Percentiles rank a stretch among this genome's conserved stretches.
phyloP scores from a whole-genome alignment of 768 basidiomycete species.

The Xerocomellus intermedius region DNA sequence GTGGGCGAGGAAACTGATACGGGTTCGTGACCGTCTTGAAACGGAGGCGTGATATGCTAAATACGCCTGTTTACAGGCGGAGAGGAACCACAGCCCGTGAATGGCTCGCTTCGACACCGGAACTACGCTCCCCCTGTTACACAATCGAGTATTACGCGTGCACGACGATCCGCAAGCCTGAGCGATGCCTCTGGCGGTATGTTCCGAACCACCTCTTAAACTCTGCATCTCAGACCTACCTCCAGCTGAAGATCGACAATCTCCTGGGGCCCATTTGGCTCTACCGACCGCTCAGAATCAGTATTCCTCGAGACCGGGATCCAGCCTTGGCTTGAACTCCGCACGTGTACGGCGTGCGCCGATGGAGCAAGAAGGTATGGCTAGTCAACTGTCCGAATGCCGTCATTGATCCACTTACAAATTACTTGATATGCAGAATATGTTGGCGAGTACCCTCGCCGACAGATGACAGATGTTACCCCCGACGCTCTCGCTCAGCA shows the following conservation, averaged over 20 bases:
- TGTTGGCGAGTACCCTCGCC: conserved; percentile 24
- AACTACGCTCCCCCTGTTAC: conserved; percentile 24
- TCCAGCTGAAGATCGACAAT: conserved; percentile 29
- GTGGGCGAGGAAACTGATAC: conserved; percentile 40
- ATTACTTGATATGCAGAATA: conserved; percentile 21
- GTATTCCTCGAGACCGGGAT: conserved; percentile 40
- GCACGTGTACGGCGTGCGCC: conserved; percentile 41
- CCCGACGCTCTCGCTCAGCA: conserved; percentile 24
- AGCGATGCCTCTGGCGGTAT: conserved; percentile 52
- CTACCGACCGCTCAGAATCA: conserved; percentile 21
- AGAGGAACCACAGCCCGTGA: conserved; percentile 28
- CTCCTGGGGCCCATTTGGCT: conserved; percentile 19
- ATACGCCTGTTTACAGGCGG: conserved; percentile 28
- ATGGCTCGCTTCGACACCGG: conserved; percentile 28
- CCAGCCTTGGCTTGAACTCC: conserved; percentile 41
- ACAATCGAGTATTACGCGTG: conserved; percentile 50
- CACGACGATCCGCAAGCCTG: conserved; percentile 74
- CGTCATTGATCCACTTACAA: conserved; percentile 8
- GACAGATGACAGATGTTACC: conserved; percentile 8
- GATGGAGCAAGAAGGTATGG: conserved; percentile 45
- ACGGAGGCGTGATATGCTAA: conserved; percentile 17
- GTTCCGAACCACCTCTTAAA: conserved; percentile 25
- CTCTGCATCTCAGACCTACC: conserved; percentile 24
- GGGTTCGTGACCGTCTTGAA: conserved; percentile 28
- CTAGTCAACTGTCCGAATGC: conserved; percentile 10